Base-by-base conservation (phyloP, 805 yeast genomes). In the Jamesozyma hellenica region DNA sequence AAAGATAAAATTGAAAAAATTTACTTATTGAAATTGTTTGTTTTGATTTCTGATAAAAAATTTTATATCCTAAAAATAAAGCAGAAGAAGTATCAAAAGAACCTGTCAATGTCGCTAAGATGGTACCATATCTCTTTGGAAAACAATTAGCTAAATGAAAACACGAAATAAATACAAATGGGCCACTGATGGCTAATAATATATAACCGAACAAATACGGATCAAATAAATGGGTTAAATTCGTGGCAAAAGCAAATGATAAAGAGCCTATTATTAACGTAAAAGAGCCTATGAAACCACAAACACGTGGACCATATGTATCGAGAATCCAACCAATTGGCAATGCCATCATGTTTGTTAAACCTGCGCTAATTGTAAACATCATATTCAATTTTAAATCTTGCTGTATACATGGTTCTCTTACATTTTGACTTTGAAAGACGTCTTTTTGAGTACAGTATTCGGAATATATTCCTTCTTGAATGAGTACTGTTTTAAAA, bases 51-150 rank as follows among this genome's bases (percentile, higher is more conserved):
- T 74, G 77, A 60, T 82, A 87, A 11, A 72, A 52, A 14, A 86
- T 44, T 50, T 95, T 66, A 64, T 87, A 90, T 10, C 74, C 50
- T 49, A 86, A 66, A 55, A 88, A 88, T 35, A 88, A 70, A 0
- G 95, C 96, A n/a, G 94, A 77, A 1, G 95, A 83, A 0, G 95
- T 72, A 60, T 90, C 96, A 55, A 88, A 87, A 0, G 95, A 87
- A n/a, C 96, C 96, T 0, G 96, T 85, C 37, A 88, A 63, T 14
- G 85, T 61, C 0, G 96, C 95, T 48, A 87, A 63, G 16, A 87
- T 69, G 34, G 83, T 70, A 0, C 96, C 96, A 4, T 94, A 81
- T 51, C 74, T 75, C 32, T 74, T 72, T 2, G 95, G 95, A 62
- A 87, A 84, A 21, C 83, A 73, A 56, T 87, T 88, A 6, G 96